Evolutionary conservation across 331 rosid species (phyloP), one percentile per base, ranked within the genome.

Genomic region (Cucumis variabilis): DNA sequence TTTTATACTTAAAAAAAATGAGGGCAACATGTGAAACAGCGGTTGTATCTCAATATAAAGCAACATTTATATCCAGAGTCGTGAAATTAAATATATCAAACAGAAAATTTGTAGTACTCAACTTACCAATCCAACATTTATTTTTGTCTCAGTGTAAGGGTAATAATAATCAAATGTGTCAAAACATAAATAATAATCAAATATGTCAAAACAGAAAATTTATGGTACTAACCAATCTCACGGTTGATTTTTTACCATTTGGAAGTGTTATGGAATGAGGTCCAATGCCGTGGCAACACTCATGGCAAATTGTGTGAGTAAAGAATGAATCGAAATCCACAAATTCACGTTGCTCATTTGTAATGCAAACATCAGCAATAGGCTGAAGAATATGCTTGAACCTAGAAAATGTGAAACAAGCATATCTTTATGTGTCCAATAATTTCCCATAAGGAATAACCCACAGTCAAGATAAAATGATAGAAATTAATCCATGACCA

Each of bases 251-350:
- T 83, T 90, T 90, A 84, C 99, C 99, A 92, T 92, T 91, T 75
- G 99, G 99, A 93, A 97, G 98, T 84, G 89, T 91, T 87, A 97
- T 97, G 86, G 91, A 88, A 92, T 95, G 98, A 85, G 99, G 99
- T 88, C 99, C 98, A 80, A 97, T 97, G 89, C 99, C 99, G 84
- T 97, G 99, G 94, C 98, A 95, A 92, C 99, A 97, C 92, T 97
- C 99, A 27, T 97, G 99, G 92, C 98, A 97, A 91, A 95, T 93
- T 82, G 98, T 93, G 88, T 94, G 98, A 85, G 99, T 95, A 87
- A 97, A 97, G 93, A 95, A 97, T 7, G 99, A 97, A 9, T 94
- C 96, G 92, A 97, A 97, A 91, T 97, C 98, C 75, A 95, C 98
- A 83, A 89, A 93, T 79, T 90, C 92, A 88, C 92, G 95, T 86